These are phyloP conservation scores for Colletotrichum lini DNA, from an alignment of 2,329 filamentous ascomycete genomes.

Conservation along the genomic window DNA sequence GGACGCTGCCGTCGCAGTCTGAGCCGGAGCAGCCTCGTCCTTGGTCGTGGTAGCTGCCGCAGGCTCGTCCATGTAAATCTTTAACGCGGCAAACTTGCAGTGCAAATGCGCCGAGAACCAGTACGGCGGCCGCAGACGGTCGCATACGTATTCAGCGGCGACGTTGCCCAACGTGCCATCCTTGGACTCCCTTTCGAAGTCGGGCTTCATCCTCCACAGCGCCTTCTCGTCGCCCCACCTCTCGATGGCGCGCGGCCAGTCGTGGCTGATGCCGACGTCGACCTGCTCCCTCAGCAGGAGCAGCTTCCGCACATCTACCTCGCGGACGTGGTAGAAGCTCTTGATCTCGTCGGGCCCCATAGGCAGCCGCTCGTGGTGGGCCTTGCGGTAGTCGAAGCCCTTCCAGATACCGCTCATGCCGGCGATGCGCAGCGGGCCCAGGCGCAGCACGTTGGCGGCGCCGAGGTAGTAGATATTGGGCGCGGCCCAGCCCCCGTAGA, in stretches of 20 bases:
- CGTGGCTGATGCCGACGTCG: conserved; percentile 92
- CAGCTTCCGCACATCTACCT: conserved; percentile 92
- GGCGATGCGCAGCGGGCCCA: conserved; percentile 89
- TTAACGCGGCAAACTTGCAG: conserved; percentile 84
- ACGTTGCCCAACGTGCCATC: conserved; percentile 83
- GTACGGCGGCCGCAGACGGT: conserved; percentile 83
- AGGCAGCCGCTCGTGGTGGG: conserved; percentile 88
- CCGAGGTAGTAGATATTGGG: conserved; percentile 98
- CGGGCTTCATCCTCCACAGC: conserved; percentile 81
- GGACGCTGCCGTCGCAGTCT: conserved; percentile 3
- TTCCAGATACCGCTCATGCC: conserved; percentile 97
- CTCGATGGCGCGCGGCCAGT: conserved; percentile 92
- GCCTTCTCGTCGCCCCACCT: conserved; percentile 77
- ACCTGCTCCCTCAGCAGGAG: conserved; percentile 88
- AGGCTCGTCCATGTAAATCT: conserved; percentile 63
- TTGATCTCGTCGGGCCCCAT: conserved; percentile 84
- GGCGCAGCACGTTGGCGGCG: conserved; percentile 87
- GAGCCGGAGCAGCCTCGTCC: conserved; percentile 7
- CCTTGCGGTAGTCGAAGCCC: conserved; percentile 85
- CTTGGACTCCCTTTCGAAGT: conserved; percentile 82
- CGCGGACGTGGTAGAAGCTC: conserved; percentile 90
- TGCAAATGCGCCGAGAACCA: conserved; percentile 98
- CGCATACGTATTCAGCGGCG: conserved; percentile 85
- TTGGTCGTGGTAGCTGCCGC: not conserved
- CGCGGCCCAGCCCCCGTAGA: conserved; percentile 97